These are phyloP conservation scores for Pulicaria dysenterica DNA, from an alignment of 129 eudicot species.

Conservation along the genomic window DNA sequence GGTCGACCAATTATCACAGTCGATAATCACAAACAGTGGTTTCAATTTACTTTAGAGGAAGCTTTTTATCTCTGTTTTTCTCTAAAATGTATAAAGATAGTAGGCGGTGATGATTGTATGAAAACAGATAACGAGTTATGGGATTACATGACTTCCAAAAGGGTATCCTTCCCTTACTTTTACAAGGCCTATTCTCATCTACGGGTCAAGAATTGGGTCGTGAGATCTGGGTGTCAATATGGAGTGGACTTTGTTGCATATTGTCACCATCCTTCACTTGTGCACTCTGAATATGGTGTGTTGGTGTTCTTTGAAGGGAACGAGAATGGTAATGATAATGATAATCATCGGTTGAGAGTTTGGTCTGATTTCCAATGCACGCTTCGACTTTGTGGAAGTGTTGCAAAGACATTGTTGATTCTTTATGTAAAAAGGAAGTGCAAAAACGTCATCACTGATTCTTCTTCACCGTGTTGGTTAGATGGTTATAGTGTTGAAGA, in stretches of 20 bases:
- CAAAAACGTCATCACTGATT: not conserved
- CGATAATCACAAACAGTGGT: slow-evolving; percentile 68
- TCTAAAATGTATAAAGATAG: slow-evolving; percentile 53
- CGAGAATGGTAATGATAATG: slow-evolving; percentile 24
- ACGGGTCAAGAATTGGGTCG: slow-evolving; percentile 78
- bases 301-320: slow-evolving; percentile 44
- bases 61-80: slow-evolving; percentile 58
- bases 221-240: slow-evolving; percentile 64
- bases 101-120: slow-evolving; percentile 29
- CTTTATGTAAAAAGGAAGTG: slow-evolving; percentile 41
- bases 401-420: slow-evolving; percentile 74
- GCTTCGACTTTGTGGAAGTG: slow-evolving; percentile 76
- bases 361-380: slow-evolving; percentile 88
- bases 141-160: slow-evolving; percentile 48
- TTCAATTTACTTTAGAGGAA: slow-evolving; percentile 63
- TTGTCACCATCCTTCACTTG: slow-evolving; percentile 70
- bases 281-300: slow-evolving; percentile 71
- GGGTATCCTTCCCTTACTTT: slow-evolving; percentile 35
- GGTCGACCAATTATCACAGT: slow-evolving; percentile 62
- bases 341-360: slow-evolving; percentile 49
- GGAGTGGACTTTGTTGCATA: slow-evolving; percentile 92
- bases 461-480: slow-evolving; percentile 49
- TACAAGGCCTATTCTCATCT: slow-evolving; percentile 70
- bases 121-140: slow-evolving; percentile 54
- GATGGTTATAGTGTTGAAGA: slow-evolving; percentile 56